phyloP scores from a whole-genome alignment of 148 eudicot species.

The Pouteria glomerata region DNA sequence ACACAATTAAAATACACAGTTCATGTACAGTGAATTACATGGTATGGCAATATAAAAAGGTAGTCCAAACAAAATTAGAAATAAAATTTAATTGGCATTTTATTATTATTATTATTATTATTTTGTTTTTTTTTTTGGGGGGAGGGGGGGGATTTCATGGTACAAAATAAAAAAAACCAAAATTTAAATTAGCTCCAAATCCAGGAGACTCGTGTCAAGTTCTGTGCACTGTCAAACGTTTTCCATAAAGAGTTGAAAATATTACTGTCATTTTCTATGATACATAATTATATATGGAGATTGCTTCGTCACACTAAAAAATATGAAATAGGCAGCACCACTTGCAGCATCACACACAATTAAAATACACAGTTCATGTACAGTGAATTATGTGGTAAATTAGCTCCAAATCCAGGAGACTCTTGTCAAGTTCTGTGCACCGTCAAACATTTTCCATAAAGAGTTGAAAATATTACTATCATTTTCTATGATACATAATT shows the following conservation, averaged over 20 bases:
- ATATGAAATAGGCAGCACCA: neutral
- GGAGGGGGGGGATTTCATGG: neutral
- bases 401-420: too few species aligned
- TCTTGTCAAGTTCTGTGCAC: neutral
- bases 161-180: neutral
- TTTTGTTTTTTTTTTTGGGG: too few species aligned
- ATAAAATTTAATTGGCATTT: neutral
- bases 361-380: too few species aligned
- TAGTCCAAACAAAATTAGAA: neutral
- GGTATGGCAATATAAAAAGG: neutral
- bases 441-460: neutral
- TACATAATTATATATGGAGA: neutral
- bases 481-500: too few species aligned
- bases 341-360: neutral
- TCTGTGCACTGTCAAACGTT: neutral
- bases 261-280: too few species aligned
- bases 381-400: too few species aligned
- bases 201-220: too few species aligned
- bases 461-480: neutral
- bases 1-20: too few species aligned
- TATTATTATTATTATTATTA: too few species aligned
- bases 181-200: too few species aligned
- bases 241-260: neutral
- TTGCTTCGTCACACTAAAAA: slow-evolving; percentile 1
- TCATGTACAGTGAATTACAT: too few species aligned